Percentiles rank a stretch among this genome's conserved stretches.
phyloP scores from a whole-genome alignment of 1,139 yeast genomes.

The Geotrichum cucujoidarum region DNA sequence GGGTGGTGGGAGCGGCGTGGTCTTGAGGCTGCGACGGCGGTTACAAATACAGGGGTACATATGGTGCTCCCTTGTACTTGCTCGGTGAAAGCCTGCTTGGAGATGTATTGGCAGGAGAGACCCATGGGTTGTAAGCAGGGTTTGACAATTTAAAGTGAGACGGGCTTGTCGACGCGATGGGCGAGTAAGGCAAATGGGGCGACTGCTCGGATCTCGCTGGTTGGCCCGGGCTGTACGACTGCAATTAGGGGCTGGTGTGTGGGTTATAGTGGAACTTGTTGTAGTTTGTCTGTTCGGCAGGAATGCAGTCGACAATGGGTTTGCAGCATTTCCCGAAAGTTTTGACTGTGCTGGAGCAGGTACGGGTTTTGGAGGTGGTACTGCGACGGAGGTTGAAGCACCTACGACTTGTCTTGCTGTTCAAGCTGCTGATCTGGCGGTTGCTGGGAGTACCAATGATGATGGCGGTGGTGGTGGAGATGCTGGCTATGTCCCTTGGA shows the following conservation, averaged over 20 bases:
- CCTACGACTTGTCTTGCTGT: too few relatives aligned
- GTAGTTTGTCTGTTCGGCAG: constrained; percentile 8
- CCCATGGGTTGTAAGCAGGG: constrained; percentile 7
- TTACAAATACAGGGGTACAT: constrained; percentile 4
- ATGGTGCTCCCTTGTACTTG: neutral
- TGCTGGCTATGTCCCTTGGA: constrained; percentile 1
- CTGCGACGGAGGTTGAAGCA: too few relatives aligned
- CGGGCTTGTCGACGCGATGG: constrained; percentile 8
- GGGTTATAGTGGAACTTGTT: constrained; percentile 14
- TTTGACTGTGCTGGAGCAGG: constrained; percentile 15
- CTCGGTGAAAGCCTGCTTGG: neutral
- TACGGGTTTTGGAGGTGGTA: constrained; percentile 12
- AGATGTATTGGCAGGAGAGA: neutral
- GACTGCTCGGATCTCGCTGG: neutral
- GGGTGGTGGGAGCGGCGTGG: constrained; percentile 39
- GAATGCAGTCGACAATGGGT: constrained; percentile 5
- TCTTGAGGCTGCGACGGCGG: constrained; percentile 39
- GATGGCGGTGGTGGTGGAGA: constrained; percentile 17
- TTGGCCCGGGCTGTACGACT: constrained; percentile 22
- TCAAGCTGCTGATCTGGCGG: constrained; percentile 17
- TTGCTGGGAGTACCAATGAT: constrained; percentile 7
- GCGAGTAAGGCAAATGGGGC: constrained; percentile 9
- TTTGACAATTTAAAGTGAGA: neutral
- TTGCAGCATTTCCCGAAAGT: constrained; percentile 5
- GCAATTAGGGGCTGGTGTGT: constrained; percentile 17